Conservation (phyloP, 352 stramenopile genomes). For the Thraustochytrium sp. region DNA sequence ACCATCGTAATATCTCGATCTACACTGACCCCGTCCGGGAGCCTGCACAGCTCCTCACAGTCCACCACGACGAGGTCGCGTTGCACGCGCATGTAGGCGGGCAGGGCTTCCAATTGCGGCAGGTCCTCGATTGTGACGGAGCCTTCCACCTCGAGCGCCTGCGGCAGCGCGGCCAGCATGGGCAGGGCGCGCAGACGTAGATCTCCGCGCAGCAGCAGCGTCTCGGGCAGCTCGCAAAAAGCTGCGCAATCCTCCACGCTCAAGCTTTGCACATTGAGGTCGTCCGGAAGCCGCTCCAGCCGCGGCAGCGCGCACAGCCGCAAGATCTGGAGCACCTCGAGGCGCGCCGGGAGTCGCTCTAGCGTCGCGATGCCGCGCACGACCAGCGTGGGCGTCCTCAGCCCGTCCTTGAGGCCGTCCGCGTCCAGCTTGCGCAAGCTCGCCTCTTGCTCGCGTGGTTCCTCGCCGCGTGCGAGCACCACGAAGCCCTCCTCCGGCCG, state of each 20-base stretch:
- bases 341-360: neutral
- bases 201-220: neutral
- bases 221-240: neutral
- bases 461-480: no score
- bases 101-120: neutral
- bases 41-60: neutral
- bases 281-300: neutral
- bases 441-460: no score
- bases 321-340: neutral
- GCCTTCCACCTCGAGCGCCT: neutral
- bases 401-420: neutral
- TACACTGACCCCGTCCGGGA: constrained; percentile 9
- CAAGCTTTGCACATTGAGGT: neutral
- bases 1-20: neutral
- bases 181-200: neutral
- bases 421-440: neutral
- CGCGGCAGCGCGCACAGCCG: neutral
- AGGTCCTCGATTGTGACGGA: neutral
- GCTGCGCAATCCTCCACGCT: neutral
- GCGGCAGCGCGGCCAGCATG: neutral
- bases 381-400: neutral
- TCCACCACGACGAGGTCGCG: neutral
- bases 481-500: no score
- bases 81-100: neutral
- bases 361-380: neutral